Percentiles rank a stretch among this genome's conserved stretches.
phyloP scores from a whole-genome alignment of 495 filamentous ascomycete genomes.

The Hyaloscypha finlandica region DNA sequence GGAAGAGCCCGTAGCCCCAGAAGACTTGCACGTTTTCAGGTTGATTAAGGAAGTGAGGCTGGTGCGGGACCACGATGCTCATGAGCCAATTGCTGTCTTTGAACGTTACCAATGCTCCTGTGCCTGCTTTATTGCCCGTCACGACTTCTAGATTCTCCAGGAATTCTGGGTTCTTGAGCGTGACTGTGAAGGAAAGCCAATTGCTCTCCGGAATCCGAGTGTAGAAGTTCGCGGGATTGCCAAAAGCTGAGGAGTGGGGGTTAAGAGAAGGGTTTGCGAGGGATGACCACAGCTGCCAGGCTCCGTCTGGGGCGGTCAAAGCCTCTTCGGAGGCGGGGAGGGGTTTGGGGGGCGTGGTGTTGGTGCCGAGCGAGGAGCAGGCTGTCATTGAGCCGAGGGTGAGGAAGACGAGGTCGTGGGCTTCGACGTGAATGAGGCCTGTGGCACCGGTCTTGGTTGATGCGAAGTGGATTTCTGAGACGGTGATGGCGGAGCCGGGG shows the following conservation, averaged over 20 bases:
- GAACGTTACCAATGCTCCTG: constrained; percentile 39
- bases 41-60: constrained; percentile 41
- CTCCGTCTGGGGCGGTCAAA: constrained; percentile 17
- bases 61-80: constrained; percentile 41
- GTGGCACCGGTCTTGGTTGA: constrained; percentile 9
- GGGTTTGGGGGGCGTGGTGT: constrained; percentile 17
- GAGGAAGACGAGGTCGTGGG: constrained; percentile 29
- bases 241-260: constrained; percentile 31
- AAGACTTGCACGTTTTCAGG: constrained; percentile 34
- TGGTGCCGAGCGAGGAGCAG: constrained; percentile 28
- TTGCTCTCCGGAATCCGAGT: constrained; percentile 36
- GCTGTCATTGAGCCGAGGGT: constrained; percentile 31
- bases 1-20: constrained; percentile 43
- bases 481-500: constrained; percentile 3
- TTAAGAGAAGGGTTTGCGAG: constrained; percentile 19
- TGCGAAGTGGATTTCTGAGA: constrained; percentile 20
- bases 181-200: constrained; percentile 44
- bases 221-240: constrained; percentile 42
- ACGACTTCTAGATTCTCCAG: constrained; percentile 32
- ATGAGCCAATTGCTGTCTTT: constrained; percentile 42
- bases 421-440: constrained; percentile 27
- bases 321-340: constrained; percentile 10
- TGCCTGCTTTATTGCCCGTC: constrained; percentile 38
- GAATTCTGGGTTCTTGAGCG: constrained; percentile 38
- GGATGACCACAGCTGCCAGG: constrained; percentile 27